Conservation (phyloP, 176 grass and related monocot genomes). For the Carex kokanica region DNA sequence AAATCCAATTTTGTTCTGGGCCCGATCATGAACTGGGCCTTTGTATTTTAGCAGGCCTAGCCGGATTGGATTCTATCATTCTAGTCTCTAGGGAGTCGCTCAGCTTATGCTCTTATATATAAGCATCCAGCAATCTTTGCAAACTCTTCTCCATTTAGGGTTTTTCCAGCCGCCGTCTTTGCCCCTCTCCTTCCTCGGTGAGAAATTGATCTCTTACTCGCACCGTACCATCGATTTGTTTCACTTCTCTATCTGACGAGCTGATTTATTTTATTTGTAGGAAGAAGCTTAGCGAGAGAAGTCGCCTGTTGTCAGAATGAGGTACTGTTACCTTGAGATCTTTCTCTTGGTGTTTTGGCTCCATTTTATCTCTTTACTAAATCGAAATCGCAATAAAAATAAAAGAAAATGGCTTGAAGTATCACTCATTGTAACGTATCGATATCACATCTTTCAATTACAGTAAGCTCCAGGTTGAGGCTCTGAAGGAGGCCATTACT, state of each 20-base stretch:
- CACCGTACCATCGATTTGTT: background rate
- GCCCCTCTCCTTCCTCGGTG: background rate
- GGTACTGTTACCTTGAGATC: background rate
- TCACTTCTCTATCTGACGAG: background rate
- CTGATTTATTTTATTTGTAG: background rate
- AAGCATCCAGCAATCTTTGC: background rate
- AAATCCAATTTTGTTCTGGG: too few species aligned
- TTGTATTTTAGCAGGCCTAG: too few species aligned
- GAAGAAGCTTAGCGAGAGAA: background rate
- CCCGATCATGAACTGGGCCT: too few species aligned
- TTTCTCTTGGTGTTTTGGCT: background rate
- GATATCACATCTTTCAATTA: background rate
- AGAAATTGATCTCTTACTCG: background rate
- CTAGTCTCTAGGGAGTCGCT: background rate
- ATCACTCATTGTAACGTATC: background rate
- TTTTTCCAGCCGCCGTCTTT: background rate
- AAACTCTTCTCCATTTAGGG: background rate
- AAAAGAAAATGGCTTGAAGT: too few species aligned
- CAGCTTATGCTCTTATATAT: background rate
- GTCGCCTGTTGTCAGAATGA: background rate
- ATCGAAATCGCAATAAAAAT: background rate
- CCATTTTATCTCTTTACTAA: background rate
- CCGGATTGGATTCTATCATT: too few species aligned
- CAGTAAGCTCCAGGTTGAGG: constrained; percentile 62
- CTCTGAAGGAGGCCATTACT: constrained; percentile 52